A percentile compares a stretch with the other conserved stretches of the same genome.
phyloP scores from a whole-genome alignment of 192 early-diverging fungal species.

The Thamnidium elegans region DNA sequence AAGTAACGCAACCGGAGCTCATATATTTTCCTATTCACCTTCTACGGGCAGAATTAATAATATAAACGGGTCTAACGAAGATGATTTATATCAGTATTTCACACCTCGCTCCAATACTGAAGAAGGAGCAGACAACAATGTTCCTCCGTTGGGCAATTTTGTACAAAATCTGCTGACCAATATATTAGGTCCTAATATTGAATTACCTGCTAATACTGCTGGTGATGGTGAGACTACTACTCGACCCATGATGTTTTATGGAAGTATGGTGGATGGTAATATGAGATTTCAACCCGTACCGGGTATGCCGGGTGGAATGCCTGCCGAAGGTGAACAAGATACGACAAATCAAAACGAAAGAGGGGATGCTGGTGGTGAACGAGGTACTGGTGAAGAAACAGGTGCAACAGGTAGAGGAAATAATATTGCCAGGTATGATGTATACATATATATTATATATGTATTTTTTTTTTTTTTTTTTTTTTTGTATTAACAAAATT shows the following conservation, averaged over 20 bases:
- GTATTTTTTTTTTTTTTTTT: not conserved
- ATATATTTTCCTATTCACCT: not conserved
- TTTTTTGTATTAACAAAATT: not conserved
- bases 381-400: not conserved
- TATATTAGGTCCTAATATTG: not conserved
- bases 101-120: not conserved
- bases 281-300: constrained; percentile 9
- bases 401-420: not conserved
- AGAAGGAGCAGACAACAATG: not conserved
- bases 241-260: constrained; percentile 11
- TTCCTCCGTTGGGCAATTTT: not conserved
- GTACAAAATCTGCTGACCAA: constrained; percentile 1
- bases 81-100: constrained; percentile 20
- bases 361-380: not conserved
- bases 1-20: not conserved
- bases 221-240: not conserved
- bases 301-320: not conserved
- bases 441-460: not conserved
- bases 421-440: constrained; percentile 8
- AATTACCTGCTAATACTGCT: not conserved
- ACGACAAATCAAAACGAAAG: not conserved
- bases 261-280: constrained; percentile 8
- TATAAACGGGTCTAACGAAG: not conserved
- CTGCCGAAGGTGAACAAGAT: not conserved
- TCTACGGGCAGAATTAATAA: not conserved